Percentiles rank a stretch among this genome's conserved stretches.
Evolutionary conservation across 345 rosid species (phyloP).

Genomic region (Eutrema heterophyllum): DNA sequence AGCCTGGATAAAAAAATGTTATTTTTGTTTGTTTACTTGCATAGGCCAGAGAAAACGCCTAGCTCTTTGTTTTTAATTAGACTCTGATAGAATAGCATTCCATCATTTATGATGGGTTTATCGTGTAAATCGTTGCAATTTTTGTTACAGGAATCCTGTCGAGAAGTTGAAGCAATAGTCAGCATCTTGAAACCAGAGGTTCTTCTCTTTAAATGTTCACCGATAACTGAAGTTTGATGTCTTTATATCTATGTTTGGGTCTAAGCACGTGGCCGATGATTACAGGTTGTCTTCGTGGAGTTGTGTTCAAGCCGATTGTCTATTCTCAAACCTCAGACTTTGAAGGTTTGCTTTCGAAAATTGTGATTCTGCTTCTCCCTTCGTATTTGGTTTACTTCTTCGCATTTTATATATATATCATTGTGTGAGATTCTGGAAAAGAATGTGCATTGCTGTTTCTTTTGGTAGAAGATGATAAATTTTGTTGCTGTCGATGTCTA

Average conservation of each 20-base stretch:
- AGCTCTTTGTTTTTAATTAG: background rate
- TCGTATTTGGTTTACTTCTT: background rate
- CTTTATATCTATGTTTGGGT: background rate
- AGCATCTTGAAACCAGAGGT: conserved; percentile 89
- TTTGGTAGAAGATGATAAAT: background rate
- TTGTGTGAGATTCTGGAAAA: background rate
- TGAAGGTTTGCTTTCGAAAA: conserved; percentile 48
- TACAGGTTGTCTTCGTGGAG: conserved; percentile 93
- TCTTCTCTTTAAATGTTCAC: conserved; percentile 21
- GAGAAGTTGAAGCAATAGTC: conserved; percentile 72
- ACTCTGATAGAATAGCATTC: background rate
- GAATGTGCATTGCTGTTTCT: background rate
- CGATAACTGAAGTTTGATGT: background rate
- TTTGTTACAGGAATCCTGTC: conserved; percentile 28
- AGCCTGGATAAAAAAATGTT: background rate
- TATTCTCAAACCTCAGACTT: conserved; percentile 68
- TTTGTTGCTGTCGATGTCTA: background rate
- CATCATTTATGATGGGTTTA: conserved; percentile 34
- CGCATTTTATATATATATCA: background rate
- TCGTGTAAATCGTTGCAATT: background rate
- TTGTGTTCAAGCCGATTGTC: conserved; percentile 80
- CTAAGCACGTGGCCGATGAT: background rate
- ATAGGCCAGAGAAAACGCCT: background rate
- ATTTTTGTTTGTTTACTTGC: background rate
- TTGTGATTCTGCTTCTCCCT: conserved; percentile 10